A percentile compares a stretch with the other conserved stretches of the same genome.
phyloP scores from a whole-genome alignment of 2,329 filamentous ascomycete species.

The Cytospora mali region DNA sequence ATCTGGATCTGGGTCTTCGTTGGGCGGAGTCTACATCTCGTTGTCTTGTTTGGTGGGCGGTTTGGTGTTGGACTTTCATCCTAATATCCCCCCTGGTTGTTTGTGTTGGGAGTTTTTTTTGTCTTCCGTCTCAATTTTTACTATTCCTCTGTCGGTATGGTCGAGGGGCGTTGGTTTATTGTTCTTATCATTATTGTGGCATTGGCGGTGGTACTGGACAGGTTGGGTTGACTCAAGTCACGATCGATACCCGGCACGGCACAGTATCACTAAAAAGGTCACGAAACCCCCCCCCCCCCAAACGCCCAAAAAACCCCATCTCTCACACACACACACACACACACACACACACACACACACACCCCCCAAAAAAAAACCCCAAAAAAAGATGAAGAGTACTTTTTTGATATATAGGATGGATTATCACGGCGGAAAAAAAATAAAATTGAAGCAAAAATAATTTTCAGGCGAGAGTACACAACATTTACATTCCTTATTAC shows the following conservation, averaged over 20 bases:
- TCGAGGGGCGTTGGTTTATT: constrained; percentile 14
- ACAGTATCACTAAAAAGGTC: constrained; percentile 20
- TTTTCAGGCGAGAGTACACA: not conserved
- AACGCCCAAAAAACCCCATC: constrained; percentile 15
- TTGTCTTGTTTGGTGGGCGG: constrained; percentile 17
- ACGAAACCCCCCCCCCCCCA: constrained; percentile 1
- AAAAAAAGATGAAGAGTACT: constrained; percentile 21
- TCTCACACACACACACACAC: too few species aligned
- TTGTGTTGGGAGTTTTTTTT: constrained; percentile 12
- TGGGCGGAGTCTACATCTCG: constrained; percentile 26
- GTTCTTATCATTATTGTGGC: constrained; percentile 2
- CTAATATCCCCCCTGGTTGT: constrained; percentile 19
- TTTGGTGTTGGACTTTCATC: constrained; percentile 20
- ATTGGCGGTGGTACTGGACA: constrained; percentile 18
- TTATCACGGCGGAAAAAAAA: constrained; percentile 16
- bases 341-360: too few species aligned
- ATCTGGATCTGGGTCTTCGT: constrained; percentile 25
- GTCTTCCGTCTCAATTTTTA: not conserved
- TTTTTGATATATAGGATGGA: constrained; percentile 22
- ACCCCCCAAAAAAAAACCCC: too few species aligned
- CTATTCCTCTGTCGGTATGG: constrained; percentile 10
- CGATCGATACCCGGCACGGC: constrained; percentile 23
- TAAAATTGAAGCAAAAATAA: constrained; percentile 21
- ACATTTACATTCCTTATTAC: not conserved
- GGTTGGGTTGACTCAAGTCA: constrained; percentile 10